Conservation (phyloP, 2,329 filamentous ascomycete genomes). For the Verticillium zaregamsianum region DNA sequence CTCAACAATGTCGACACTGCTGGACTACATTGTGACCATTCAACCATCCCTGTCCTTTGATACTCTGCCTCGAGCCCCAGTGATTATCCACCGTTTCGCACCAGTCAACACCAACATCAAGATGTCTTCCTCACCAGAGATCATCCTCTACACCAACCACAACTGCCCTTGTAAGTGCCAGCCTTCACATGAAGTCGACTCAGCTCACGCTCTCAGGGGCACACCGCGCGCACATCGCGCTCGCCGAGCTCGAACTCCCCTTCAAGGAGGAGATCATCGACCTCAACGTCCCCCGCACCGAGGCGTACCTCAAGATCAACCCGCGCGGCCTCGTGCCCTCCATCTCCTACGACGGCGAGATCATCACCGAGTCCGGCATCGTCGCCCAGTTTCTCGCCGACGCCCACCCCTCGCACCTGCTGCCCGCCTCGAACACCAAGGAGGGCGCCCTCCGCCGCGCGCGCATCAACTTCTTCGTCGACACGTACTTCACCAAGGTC, state of each 20-base stretch:
- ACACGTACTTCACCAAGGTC: slow-evolving; percentile 63
- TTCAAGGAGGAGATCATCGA: slow-evolving; percentile 73
- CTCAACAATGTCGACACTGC: not conserved
- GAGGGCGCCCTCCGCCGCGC: slow-evolving; percentile 59
- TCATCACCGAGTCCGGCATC: slow-evolving; percentile 70
- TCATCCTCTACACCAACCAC: slow-evolving; percentile 69
- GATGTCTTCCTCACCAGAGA: slow-evolving; percentile 28
- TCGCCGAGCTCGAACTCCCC: slow-evolving; percentile 60
- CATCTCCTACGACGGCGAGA: slow-evolving; percentile 61
- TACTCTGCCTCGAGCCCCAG: too few species aligned
- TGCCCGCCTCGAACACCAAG: slow-evolving; percentile 49
- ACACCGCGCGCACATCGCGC: slow-evolving; percentile 69
- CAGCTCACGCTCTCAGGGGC: slow-evolving; percentile 39
- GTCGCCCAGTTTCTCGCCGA: slow-evolving; percentile 71
- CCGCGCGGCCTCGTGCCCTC: slow-evolving; percentile 74
- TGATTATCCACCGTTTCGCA: not conserved
- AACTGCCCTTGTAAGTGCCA: slow-evolving; percentile 53
- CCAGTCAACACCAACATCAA: not conserved
- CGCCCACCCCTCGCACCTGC: slow-evolving; percentile 61
- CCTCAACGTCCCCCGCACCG: slow-evolving; percentile 61
- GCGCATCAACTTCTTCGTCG: slow-evolving; percentile 66
- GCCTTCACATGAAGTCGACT: not conserved
- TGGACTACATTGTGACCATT: not conserved
- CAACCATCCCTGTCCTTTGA: not conserved
- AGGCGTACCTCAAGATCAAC: slow-evolving; percentile 74